These are phyloP conservation scores for Laburnicola sp. DNA, from an alignment of 2,329 filamentous ascomycete species.

Conservation along the genomic window DNA sequence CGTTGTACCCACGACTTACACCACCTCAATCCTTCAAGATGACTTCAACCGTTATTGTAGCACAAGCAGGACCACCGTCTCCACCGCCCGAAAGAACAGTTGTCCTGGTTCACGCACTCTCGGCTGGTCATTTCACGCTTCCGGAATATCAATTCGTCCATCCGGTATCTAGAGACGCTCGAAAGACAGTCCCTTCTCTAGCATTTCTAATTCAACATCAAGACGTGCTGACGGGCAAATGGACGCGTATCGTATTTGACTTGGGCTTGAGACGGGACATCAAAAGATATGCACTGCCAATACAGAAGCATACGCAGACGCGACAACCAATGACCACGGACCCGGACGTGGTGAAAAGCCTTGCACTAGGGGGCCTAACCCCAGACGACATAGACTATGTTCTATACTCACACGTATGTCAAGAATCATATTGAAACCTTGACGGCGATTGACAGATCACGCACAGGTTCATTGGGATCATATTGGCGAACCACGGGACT, in stretches of 20 bases:
- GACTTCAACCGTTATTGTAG: conserved; percentile 14
- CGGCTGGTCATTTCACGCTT: conserved; percentile 49
- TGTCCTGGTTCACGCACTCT: conserved; percentile 46
- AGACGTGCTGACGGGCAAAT: conserved; percentile 38
- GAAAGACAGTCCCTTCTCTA: conserved; percentile 57
- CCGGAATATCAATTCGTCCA: conserved; percentile 55
- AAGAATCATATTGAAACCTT: not conserved
- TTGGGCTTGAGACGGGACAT: conserved; percentile 56
- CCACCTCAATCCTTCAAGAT: conserved; percentile 1
- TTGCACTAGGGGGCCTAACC: conserved; percentile 42
- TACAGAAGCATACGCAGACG: conserved; percentile 52
- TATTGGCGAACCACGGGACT: conserved; percentile 47
- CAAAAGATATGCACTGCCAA: conserved; percentile 49
- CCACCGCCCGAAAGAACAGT: conserved; percentile 20
- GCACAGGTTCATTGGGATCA: conserved; percentile 49
- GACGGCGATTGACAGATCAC: not conserved
- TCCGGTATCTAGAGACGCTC: conserved; percentile 48
- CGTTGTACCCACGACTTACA: too few relatives aligned
- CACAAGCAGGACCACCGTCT: conserved; percentile 16
- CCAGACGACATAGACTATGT: conserved; percentile 48
- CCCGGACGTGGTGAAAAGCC: conserved; percentile 46
- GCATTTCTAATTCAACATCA: conserved; percentile 59
- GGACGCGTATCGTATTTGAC: conserved; percentile 56
- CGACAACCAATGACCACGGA: conserved; percentile 50
- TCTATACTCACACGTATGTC: conserved; percentile 47